Evolutionary conservation across 345 rosid species (phyloP).

Genomic region (Heritiera fomes): DNA sequence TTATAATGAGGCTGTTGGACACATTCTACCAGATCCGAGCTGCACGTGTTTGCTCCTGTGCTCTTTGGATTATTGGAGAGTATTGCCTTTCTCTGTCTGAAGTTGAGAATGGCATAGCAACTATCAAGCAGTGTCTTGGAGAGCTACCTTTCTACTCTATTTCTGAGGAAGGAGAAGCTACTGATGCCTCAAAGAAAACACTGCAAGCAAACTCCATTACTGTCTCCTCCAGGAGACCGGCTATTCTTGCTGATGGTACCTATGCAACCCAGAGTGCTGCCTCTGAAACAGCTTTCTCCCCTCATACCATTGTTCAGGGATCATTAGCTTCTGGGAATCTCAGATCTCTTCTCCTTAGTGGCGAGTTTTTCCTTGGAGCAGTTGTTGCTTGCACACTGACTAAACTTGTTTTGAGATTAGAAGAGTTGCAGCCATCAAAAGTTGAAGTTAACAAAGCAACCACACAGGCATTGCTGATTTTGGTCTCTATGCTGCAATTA

Average conservation of each 20-base stretch:
- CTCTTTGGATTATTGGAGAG: conserved; percentile 85
- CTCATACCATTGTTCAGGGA: conserved; percentile 73
- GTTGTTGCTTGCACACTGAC: conserved; percentile 90
- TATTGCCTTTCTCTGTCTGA: conserved; percentile 75
- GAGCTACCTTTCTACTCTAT: conserved; percentile 66
- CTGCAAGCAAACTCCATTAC: conserved; percentile 52
- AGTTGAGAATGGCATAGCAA: conserved; percentile 66
- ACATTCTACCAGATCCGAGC: conserved; percentile 86
- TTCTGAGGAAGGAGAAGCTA: conserved; percentile 62
- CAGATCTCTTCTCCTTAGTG: conserved; percentile 86
- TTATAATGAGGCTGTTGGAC: conserved; percentile 70
- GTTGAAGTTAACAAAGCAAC: conserved; percentile 73
- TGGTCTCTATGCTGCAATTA: conserved; percentile 90
- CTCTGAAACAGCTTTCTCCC: conserved; percentile 74
- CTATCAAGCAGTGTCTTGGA: conserved; percentile 80
- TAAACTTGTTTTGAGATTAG: conserved; percentile 88
- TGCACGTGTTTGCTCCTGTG: conserved; percentile 73
- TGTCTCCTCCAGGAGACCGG: conserved; percentile 72
- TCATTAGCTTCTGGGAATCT: conserved; percentile 70
- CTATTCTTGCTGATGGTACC: conserved; percentile 80
- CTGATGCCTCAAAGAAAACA: conserved; percentile 51
- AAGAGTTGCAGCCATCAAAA: conserved; percentile 86
- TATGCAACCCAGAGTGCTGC: conserved; percentile 89
- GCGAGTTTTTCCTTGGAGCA: conserved; percentile 98
- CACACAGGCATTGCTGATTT: conserved; percentile 71